Evolutionary conservation across 768 basidiomycete genomes (phyloP), one percentile per base, ranked within the genome.

Genomic region (Phylloporus sp.): DNA sequence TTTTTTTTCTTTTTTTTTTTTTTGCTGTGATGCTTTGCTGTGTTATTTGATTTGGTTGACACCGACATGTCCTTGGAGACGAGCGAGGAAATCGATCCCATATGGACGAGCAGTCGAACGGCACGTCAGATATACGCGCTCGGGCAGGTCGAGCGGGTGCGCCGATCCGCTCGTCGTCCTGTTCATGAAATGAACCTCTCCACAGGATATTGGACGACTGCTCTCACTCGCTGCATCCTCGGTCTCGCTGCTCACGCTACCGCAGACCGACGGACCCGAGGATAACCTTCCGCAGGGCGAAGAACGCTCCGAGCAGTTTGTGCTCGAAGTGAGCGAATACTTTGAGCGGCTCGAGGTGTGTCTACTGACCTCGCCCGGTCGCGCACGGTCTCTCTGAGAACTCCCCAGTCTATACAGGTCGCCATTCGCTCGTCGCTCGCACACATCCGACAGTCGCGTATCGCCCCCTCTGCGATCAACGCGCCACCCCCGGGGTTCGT

Each of bases 401-500:
- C 39, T 40, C 12, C 12, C 16, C n/a, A 51, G 89, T 72, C 79
- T n/a, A 87, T 91, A 52, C 89, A 92, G 67, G 76, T 76, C 28
- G 79, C 82, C 28, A 79, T 92, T 52, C 84, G 89, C 34, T 87
- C 88, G 13, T 86, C 86, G 4, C 73, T 91, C 54, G 88, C 89
- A 16, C 88, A 91, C 59, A 86, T 92, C 53, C 78, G 88, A 11
- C 82, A 86, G 60, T 86, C 88, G 10, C 83, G 88, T 57, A 88
- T 91, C 62, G 86, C 89, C 36, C 88, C 89, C 9, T 87, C 88
- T n/a, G 84, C 88, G n/a, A 89, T 92, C 60, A 86, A 85, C 44
- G 88, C 89, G 1, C 88, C 88, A 29, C 79, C 82, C 6, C 78
- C 76, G 0, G 81, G 80, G 24, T 88, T 89, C 63, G 72, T 90